These are phyloP conservation scores for Colletotrichum musicola DNA, from an alignment of 2,329 filamentous ascomycete species.

Conservation along the genomic window DNA sequence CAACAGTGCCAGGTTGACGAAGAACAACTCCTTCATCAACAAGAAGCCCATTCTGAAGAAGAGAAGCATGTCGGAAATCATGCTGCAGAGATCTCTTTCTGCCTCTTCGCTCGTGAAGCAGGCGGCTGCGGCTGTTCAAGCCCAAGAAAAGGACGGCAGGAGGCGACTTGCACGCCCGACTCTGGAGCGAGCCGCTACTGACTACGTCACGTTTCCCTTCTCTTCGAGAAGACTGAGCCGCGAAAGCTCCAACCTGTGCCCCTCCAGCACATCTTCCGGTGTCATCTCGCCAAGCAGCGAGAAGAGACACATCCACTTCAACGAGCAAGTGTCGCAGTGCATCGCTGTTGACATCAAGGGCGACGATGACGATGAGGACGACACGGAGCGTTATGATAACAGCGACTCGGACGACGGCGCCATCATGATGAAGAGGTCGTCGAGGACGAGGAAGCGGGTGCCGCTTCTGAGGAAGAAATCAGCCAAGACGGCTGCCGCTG, in stretches of 20 bases:
- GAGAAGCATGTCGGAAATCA: conserved; percentile 94
- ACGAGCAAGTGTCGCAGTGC: conserved; percentile 94
- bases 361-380: conserved; percentile 77
- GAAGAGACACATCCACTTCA: conserved; percentile 93
- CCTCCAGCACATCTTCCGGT: conserved; percentile 80
- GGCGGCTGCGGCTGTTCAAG: conserved; percentile 86
- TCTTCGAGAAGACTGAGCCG: conserved; percentile 71
- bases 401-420: conserved; percentile 81
- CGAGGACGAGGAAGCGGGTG: conserved; percentile 68
- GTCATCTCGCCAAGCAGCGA: conserved; percentile 72
- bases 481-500: conserved; percentile 59
- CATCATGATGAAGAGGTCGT: conserved; percentile 81
- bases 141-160: conserved; percentile 75
- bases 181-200: conserved; percentile 74
- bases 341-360: conserved; percentile 92
- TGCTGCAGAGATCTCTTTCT: conserved; percentile 90
- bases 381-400: conserved; percentile 57
- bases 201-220: conserved; percentile 76
- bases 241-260: conserved; percentile 73
- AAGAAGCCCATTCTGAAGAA: conserved; percentile 98
- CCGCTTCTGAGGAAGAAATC: conserved; percentile 62
- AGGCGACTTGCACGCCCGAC: conserved; percentile 63
- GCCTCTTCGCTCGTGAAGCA: conserved; percentile 91
- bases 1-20: conserved; percentile 60
- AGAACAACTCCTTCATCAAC: conserved; percentile 72